Conservation (phyloP, 1,284 basidiomycete genomes). For the Marasmius fiardii region DNA sequence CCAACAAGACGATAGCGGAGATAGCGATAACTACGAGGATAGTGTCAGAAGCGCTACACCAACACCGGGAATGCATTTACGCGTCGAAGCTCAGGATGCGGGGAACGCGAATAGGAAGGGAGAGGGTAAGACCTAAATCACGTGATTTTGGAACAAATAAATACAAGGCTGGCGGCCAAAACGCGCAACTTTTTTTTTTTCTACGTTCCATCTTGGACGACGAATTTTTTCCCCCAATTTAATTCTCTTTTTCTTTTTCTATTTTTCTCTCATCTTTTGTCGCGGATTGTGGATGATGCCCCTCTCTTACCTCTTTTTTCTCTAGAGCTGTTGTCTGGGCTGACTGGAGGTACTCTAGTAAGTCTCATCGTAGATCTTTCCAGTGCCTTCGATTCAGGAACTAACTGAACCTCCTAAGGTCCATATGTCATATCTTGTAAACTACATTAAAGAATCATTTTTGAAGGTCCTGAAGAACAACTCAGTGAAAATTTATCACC, state of each 20-base stretch:
- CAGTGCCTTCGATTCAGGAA: neutral
- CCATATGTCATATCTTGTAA: conserved; percentile 2
- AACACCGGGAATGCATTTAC: neutral
- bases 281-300: conserved; percentile 5
- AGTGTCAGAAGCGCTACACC: neutral
- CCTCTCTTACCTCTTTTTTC: conserved; percentile 5
- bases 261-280: neutral
- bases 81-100: neutral
- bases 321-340: conserved; percentile 4
- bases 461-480: no score
- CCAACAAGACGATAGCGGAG: neutral
- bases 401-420: neutral
- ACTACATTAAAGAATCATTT: no score
- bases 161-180: neutral
- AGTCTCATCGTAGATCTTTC: neutral
- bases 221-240: neutral
- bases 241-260: neutral
- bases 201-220: neutral
- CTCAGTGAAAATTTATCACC: no score
- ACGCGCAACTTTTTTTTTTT: neutral
- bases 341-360: conserved; percentile 13
- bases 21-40: neutral
- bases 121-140: neutral
- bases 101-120: no score
- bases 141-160: conserved; percentile 1